These are phyloP conservation scores for Lodderomyces oxycetoniae DNA, from an alignment of 1,139 yeast genomes.

Conservation along the genomic window DNA sequence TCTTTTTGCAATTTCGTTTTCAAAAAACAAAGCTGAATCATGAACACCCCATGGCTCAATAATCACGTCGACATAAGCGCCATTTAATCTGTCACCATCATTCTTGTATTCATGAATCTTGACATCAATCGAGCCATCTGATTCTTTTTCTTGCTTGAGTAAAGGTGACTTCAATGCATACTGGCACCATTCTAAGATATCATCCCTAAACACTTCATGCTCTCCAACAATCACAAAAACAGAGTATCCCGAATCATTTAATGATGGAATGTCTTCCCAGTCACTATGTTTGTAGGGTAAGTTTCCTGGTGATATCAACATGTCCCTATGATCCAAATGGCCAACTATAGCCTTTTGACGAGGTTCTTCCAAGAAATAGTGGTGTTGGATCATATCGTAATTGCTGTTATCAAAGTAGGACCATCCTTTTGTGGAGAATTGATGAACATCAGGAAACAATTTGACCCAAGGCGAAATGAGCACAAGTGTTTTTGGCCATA, in stretches of 20 bases:
- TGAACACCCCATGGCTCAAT: conserved; percentile 46
- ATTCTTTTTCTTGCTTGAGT: conserved; percentile 22
- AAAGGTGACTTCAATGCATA: conserved; percentile 29
- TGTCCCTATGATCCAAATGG: conserved; percentile 7
- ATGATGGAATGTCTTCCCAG: conserved; percentile 35
- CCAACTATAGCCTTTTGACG: conserved; percentile 5
- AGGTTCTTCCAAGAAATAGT: conserved; percentile 5
- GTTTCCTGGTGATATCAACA: conserved; percentile 17
- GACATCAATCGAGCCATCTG: conserved; percentile 20
- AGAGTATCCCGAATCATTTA: conserved; percentile 21
- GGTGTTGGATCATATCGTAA: conserved; percentile 28
- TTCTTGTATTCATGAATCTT: conserved; percentile 16
- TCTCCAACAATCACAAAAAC: conserved; percentile 36
- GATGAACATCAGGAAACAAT: conserved; percentile 11
- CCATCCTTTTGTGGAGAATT: conserved; percentile 22
- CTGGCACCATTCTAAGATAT: conserved; percentile 33
- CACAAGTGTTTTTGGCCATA: conserved; percentile 28
- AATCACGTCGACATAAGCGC: conserved; percentile 19
- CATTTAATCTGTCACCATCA: conserved; percentile 10
- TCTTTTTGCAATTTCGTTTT: conserved; percentile 18
- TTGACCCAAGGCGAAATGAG: conserved; percentile 42
- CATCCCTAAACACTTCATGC: conserved; percentile 43
- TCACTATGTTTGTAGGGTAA: conserved; percentile 19
- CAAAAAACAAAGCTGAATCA: conserved; percentile 34
- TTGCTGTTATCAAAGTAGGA: conserved; percentile 32